Base-by-base conservation (phyloP, 495 filamentous ascomycete species). In the Mytilinidion resinicola region DNA sequence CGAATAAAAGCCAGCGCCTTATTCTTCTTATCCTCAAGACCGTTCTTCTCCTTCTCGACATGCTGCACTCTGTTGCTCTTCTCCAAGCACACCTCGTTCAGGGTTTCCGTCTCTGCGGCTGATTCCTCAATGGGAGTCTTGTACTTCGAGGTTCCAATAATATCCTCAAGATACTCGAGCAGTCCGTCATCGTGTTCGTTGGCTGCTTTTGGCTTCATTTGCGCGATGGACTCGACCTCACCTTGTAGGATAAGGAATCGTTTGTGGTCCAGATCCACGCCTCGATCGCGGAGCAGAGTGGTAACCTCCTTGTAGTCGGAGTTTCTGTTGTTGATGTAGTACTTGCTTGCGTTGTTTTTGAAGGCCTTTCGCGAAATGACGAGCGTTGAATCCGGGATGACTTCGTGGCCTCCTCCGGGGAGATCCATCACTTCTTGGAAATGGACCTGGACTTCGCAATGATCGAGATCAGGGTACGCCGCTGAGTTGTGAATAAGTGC, bases 141-240 rank as follows among this genome's bases (percentile, higher is more conserved):
- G 74, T 97, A 98, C 67, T 95, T 95, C 12, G 91, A 96, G 0
- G 93, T 98, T 53, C 93, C 93, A 60, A 98, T 96, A 64, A 98
- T 97, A 70, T 98, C 93, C 68, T 98, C 93, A 1, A 98, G 83
- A 64, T 98, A 98, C 70, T 98, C 93, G 21, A 98, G 77, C 25
- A 98, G 80, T 15, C 93, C 93, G 67, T 98, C 93, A 63, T 98
- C 93, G 63, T 96, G 91, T 65, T 97, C 93, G 60, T 88, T 89
- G 20, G 79, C 85, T 3, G 95, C 93, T 71, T 98, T 98, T 0
- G 93, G 81, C 72, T 97, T 98, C 93, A 98, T 98, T 74, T 98
- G 93, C 25, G 93, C 92, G 65, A 98, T 98, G 0, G 91, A 96
- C 69, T 98, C 93, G 56, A 98, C 93, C 71, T 98, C 93, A 60